Conservation (phyloP, 495 filamentous ascomycete genomes). For the Delitschia confertaspora region DNA sequence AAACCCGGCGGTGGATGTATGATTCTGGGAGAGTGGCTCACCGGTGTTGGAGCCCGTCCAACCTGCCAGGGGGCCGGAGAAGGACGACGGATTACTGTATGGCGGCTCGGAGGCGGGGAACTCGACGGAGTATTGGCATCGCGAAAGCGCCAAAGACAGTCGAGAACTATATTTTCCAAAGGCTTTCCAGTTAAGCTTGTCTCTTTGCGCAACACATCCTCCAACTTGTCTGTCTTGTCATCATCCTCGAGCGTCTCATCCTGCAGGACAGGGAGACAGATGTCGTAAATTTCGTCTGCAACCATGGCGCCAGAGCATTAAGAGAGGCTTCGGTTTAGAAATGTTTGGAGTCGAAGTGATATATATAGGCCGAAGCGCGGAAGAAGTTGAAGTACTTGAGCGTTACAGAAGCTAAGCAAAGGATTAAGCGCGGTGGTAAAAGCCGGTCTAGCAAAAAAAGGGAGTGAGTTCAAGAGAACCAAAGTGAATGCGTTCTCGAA, state of each 20-base stretch:
- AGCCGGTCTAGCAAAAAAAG: neutral
- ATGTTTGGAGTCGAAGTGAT: neutral
- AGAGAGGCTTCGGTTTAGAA: neutral
- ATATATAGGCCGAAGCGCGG: neutral
- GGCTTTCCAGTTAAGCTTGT: slow-evolving; percentile 65
- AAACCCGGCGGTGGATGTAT: slow-evolving; percentile 74
- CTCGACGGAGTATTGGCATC: slow-evolving; percentile 64
- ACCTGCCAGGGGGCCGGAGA: slow-evolving; percentile 93
- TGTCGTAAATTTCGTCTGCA: slow-evolving; percentile 82
- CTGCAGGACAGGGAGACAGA: slow-evolving; percentile 80
- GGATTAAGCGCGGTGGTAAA: neutral
- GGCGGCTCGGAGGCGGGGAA: slow-evolving; percentile 71
- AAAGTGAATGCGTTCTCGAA: neutral
- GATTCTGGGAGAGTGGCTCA: slow-evolving; percentile 62
- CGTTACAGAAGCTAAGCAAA: neutral
- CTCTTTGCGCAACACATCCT: slow-evolving; percentile 73
- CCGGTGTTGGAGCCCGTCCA: slow-evolving; percentile 65
- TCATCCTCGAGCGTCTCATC: slow-evolving; percentile 80
- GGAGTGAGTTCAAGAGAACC: slow-evolving; percentile 1
- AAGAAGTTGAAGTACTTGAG: slow-evolving; percentile 1
- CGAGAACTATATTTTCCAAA: slow-evolving; percentile 83
- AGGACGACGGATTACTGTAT: slow-evolving; percentile 78
- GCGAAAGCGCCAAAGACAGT: slow-evolving; percentile 85
- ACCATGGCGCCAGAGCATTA: slow-evolving; percentile 53
- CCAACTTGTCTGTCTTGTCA: slow-evolving; percentile 87